phyloP scores from a whole-genome alignment of 495 filamentous ascomycete species.

The Lichenothelia convexa region DNA sequence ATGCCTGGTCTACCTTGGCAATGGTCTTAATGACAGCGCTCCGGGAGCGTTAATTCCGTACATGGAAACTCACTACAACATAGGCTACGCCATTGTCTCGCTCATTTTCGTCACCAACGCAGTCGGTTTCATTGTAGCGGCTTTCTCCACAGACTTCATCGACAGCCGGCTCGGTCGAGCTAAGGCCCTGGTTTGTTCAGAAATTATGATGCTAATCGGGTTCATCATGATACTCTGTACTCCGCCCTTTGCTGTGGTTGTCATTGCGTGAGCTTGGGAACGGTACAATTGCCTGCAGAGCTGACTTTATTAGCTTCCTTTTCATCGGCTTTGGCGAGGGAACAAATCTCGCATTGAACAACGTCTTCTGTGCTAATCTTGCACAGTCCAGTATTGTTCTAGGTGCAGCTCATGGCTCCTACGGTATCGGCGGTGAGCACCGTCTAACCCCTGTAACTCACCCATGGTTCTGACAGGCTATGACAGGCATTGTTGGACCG shows the following conservation, averaged over 20 bases:
- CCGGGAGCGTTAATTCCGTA: constrained; percentile 60
- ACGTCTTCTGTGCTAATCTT: constrained; percentile 57
- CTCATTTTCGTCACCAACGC: constrained; percentile 68
- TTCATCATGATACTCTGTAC: constrained; percentile 46
- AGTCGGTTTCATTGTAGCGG: constrained; percentile 54
- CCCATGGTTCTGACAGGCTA: too few species aligned
- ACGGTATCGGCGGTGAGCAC: constrained; percentile 57
- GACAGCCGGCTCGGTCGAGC: constrained; percentile 40
- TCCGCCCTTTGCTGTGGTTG: constrained; percentile 51
- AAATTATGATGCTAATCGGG: constrained; percentile 29
- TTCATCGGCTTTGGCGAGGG: constrained; percentile 49
- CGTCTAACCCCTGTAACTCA: too few species aligned
- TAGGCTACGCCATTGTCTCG: constrained; percentile 57
- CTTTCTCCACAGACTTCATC: constrained; percentile 41
- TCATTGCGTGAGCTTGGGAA: too few species aligned
- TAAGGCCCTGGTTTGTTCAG: constrained; percentile 37
- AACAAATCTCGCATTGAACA: constrained; percentile 48
- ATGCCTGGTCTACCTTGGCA: constrained; percentile 25
- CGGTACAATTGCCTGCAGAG: too few species aligned
- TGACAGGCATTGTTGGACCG: constrained; percentile 41
- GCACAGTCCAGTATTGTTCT: constrained; percentile 42
- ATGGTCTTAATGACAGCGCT: constrained; percentile 34
- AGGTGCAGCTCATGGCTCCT: constrained; percentile 46
- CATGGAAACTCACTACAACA: constrained; percentile 50
- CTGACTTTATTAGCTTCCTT: too few species aligned